Conservation (phyloP, 2,329 filamentous ascomycete genomes). For the Colletotrichum sp. region DNA sequence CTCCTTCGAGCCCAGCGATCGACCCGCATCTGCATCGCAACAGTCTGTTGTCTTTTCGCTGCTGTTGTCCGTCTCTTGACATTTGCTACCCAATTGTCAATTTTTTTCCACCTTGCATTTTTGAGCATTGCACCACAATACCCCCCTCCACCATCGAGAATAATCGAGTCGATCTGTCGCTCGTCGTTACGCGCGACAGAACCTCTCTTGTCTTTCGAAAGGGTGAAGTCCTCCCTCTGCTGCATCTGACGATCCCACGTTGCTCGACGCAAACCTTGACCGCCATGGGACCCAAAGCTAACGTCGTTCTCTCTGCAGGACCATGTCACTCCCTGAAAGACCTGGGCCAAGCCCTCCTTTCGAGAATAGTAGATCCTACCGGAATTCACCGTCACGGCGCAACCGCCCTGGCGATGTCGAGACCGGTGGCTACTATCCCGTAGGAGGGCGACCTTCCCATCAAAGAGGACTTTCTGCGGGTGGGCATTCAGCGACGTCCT, state of each 20-base stretch:
- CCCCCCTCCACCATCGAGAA: background rate
- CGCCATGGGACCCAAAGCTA: background rate
- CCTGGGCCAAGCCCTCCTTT: constrained; percentile 67
- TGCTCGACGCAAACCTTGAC: background rate
- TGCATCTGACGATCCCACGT: background rate
- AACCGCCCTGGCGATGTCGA: constrained; percentile 74
- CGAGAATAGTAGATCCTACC: constrained; percentile 68
- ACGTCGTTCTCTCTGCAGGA: constrained; percentile 34
- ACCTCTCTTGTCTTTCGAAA: constrained; percentile 17
- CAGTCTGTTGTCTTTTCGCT: constrained; percentile 3
- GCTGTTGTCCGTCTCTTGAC: background rate
- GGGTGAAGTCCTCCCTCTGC: constrained; percentile 21
- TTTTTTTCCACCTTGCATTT: background rate
- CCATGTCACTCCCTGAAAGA: constrained; percentile 68
- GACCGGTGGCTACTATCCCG: constrained; percentile 57
- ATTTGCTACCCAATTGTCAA: background rate
- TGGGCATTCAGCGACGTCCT: constrained; percentile 62
- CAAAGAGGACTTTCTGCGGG: constrained; percentile 59
- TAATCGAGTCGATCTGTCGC: constrained; percentile 1
- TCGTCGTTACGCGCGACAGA: constrained; percentile 4
- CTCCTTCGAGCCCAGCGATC: background rate
- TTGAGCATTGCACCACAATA: background rate
- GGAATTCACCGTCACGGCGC: constrained; percentile 72
- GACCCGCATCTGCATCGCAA: constrained; percentile 1
- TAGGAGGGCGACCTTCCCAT: constrained; percentile 48